These are phyloP conservation scores for Xylaria sp. DNA, from an alignment of 2,329 filamentous ascomycete species.

Conservation along the genomic window DNA sequence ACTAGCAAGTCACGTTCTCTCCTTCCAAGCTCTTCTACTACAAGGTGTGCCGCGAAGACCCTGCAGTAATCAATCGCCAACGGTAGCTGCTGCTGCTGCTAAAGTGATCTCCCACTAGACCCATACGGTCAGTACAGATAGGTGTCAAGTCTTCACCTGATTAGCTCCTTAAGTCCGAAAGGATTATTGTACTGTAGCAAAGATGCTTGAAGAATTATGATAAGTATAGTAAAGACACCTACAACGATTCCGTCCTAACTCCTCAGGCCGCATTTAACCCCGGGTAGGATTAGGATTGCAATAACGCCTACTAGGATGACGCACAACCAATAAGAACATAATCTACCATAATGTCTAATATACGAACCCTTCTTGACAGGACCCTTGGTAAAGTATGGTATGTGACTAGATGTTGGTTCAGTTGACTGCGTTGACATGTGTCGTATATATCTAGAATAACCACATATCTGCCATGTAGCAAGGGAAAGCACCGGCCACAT, in stretches of 20 bases:
- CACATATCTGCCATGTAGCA: constrained; percentile 1
- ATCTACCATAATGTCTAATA: background rate
- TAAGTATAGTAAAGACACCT: background rate
- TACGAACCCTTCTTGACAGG: background rate
- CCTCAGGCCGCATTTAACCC: background rate
- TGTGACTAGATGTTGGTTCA: background rate
- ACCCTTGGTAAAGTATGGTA: constrained; percentile 11
- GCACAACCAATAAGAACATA: background rate
- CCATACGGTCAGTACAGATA: too few relatives aligned
- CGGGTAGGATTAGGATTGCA: background rate
- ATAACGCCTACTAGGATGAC: background rate
- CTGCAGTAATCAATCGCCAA: background rate
- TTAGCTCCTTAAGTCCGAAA: background rate
- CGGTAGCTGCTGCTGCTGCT: background rate
- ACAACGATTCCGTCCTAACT: background rate
- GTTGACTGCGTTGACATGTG: constrained; percentile 20
- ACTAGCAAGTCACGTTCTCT: constrained; percentile 25
- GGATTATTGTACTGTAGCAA: too few relatives aligned
- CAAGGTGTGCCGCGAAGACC: constrained; percentile 8
- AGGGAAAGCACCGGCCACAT: background rate
- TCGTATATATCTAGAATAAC: constrained; percentile 19
- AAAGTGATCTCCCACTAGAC: background rate
- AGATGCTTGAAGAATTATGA: too few relatives aligned
- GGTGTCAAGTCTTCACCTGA: too few relatives aligned
- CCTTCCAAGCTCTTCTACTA: background rate